These are phyloP conservation scores for Cyclotella distinguenda DNA, from an alignment of 108 stramenopile genomes.

Conservation along the genomic window DNA sequence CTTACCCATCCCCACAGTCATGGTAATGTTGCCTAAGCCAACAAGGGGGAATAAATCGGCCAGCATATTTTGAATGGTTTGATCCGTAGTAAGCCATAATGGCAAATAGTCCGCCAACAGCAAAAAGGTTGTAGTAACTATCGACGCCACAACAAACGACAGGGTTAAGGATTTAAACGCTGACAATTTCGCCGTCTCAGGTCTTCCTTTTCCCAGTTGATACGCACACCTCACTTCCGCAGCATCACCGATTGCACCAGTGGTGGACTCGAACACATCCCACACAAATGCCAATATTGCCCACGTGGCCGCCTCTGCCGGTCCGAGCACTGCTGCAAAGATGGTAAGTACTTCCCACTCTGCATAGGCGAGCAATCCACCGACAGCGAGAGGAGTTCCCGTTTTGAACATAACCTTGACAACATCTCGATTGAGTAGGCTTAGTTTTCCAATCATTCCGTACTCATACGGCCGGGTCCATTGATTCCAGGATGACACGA, in stretches of 20 bases:
- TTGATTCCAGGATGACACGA: constrained; percentile 12
- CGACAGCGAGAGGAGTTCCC: constrained; percentile 58
- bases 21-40: constrained; percentile 49
- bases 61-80: constrained; percentile 61
- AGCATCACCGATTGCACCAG: constrained; percentile 77
- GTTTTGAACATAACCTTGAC: constrained; percentile 50
- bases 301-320: constrained; percentile 79
- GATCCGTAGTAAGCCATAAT: constrained; percentile 52
- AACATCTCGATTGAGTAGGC: constrained; percentile 8
- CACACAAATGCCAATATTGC: constrained; percentile 69
- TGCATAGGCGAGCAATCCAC: constrained; percentile 62
- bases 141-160: constrained; percentile 39
- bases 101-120: constrained; percentile 46
- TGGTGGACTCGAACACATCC: constrained; percentile 70
- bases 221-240: constrained; percentile 66
- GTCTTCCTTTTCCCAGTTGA: constrained; percentile 55
- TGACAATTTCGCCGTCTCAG: constrained; percentile 53
- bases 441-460: constrained; percentile 20
- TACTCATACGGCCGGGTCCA: constrained; percentile 11
- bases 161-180: constrained; percentile 56
- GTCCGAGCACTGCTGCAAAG: constrained; percentile 59
- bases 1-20: constrained; percentile 23
- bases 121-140: constrained; percentile 56
- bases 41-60: constrained; percentile 56
- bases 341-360: constrained; percentile 73